phyloP scores from a whole-genome alignment of 768 basidiomycete genomes.

The Auricularia auricula-judae region DNA sequence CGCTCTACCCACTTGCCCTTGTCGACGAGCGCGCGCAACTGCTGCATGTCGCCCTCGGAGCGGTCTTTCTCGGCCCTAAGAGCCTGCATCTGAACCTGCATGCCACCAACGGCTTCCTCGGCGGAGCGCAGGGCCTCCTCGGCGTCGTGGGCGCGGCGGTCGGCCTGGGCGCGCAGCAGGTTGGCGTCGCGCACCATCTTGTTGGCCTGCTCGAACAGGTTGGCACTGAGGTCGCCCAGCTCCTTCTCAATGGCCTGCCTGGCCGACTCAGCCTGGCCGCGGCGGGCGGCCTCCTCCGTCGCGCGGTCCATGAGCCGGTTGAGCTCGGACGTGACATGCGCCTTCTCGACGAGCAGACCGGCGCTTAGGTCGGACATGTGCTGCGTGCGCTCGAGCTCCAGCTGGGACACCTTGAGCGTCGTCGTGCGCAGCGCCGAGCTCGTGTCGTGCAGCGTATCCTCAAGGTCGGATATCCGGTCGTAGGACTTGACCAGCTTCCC shows the following conservation, averaged over 20 bases:
- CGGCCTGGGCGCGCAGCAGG: slow-evolving; percentile 40
- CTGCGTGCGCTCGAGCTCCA: slow-evolving; percentile 77
- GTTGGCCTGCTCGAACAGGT: slow-evolving; percentile 86
- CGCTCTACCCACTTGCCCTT: slow-evolving; percentile 61
- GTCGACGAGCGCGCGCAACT: slow-evolving; percentile 42
- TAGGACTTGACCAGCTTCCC: slow-evolving; percentile 86
- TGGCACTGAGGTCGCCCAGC: slow-evolving; percentile 86
- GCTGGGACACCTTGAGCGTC: slow-evolving; percentile 56
- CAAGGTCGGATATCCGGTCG: slow-evolving; percentile 84
- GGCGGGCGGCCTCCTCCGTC: slow-evolving; percentile 85
- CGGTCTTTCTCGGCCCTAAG: slow-evolving; percentile 57
- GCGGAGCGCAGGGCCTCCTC: slow-evolving; percentile 72
- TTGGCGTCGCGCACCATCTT: slow-evolving; percentile 96
- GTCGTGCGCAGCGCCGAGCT: slow-evolving; percentile 47
- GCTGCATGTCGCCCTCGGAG: slow-evolving; percentile 40
- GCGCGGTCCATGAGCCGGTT: slow-evolving; percentile 88
- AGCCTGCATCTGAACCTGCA: slow-evolving; percentile 79
- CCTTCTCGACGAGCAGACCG: slow-evolving; percentile 83
- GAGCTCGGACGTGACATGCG: slow-evolving; percentile 83
- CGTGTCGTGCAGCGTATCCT: slow-evolving; percentile 72
- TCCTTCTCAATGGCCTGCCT: slow-evolving; percentile 82
- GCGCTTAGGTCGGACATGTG: slow-evolving; percentile 87
- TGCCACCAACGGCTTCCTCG: slow-evolving; percentile 71
- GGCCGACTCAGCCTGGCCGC: slow-evolving; percentile 84
- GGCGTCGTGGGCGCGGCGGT: slow-evolving; percentile 65